Base-by-base conservation (phyloP, 208 protist genomes). In the Naegleria fowleri region DNA sequence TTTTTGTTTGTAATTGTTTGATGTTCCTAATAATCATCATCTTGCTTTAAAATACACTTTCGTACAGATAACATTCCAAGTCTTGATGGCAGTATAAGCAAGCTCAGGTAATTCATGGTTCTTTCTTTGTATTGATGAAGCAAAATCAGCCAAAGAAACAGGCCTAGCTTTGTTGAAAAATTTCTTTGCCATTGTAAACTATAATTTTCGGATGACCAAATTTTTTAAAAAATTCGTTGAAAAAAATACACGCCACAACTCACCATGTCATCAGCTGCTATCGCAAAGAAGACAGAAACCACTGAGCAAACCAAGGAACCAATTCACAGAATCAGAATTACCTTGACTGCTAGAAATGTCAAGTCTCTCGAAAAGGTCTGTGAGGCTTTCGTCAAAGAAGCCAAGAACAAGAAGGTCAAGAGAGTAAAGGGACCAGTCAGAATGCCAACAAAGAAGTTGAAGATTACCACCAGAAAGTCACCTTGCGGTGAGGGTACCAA, bases 401-500 rank as follows among this genome's bases (percentile, higher is more conserved):
- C 98, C 84, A 97, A 97, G 93, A 96, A 99, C 90, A 96, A 99
- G 94, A 96, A 98, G 90, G 94, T 99, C 90, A 95, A 94, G 93
- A 97, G 99, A 92, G 48, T 67, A 40, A 97, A 97, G 92, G 99
- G 99, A 85, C 99, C 99, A 91, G 96, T 99, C 92, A 98, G 99
- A 93, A 96, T 99, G 88, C 99, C 99, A 90, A 99, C 98, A 92
- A 98, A 99, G 94, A 95, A 95, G 86, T 97, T 99, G 92, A 96
- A 95, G 92, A 97, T 99, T 92, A 99, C 98, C 79, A 99, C 98
- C 92, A 96, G 98, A 93, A 99, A 99, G 95, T 98, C 98, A 86
- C 98, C 99, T 92, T 99, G 98, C 97, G 99, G 99, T 98, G 98
- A 99, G 95, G 99, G 99, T 97, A 99, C 98, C 92, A 99, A 99